Percentiles rank a stretch among this genome's conserved stretches.
Evolutionary conservation across 257 asterid species (phyloP).

Genomic region (Galeopsis tetrahit): DNA sequence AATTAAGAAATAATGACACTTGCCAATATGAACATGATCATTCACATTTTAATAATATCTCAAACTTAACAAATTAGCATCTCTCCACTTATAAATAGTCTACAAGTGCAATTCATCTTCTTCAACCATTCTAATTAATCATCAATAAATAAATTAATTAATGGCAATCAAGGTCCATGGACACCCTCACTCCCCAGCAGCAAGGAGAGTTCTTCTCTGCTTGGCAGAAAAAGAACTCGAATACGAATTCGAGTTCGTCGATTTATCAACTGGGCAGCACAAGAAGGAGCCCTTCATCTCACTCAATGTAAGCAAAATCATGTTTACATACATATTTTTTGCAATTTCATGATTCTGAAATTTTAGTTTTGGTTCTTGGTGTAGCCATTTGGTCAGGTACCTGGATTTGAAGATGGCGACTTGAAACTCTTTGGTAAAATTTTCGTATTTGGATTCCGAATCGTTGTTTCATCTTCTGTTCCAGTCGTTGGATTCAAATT

Average conservation of each 20-base stretch:
- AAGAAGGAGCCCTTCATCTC: conserved; percentile 49
- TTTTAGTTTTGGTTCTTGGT: not conserved
- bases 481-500: no score
- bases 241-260: conserved; percentile 34
- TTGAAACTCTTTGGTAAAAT: conserved; percentile 48
- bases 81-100: not conserved
- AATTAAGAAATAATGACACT: not conserved
- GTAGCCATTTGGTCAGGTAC: conserved; percentile 63
- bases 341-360: not conserved
- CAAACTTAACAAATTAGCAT: not conserved
- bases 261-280: conserved; percentile 43
- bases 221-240: conserved; percentile 48
- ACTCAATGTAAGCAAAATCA: conserved; percentile 37
- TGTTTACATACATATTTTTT: not conserved
- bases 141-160: not conserved
- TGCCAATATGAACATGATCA: not conserved
- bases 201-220: conserved; percentile 42
- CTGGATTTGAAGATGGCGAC: conserved; percentile 53
- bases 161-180: conserved; percentile 58
- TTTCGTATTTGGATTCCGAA: no score
- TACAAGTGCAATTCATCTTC: not conserved
- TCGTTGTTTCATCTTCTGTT: no score
- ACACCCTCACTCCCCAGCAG: conserved; percentile 41
- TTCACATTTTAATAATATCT: not conserved
- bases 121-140: not conserved